Base-by-base conservation (phyloP, 2,329 filamentous ascomycete species). In the Sporothrix phasma region DNA sequence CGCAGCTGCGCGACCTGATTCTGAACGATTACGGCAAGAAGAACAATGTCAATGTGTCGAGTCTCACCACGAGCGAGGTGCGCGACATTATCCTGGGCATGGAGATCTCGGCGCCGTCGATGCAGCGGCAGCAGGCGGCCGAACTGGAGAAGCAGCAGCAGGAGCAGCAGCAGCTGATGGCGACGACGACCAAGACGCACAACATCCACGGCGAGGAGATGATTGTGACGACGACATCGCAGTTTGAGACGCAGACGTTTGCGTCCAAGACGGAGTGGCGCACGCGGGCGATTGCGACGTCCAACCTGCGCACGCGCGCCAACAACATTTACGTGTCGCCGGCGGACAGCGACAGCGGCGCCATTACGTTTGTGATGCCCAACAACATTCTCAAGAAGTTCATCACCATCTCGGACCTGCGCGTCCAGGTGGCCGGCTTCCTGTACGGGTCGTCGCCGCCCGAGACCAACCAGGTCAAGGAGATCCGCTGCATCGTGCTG, bases 241-340 rank as follows among this genome's bases (percentile, higher is more conserved):
- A 97, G 73, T 99, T 96, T 71, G 94, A 99, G 77, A 92, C 97
- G 76, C 90, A 96, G 74, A 93, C 92, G 0, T 99, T 99, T 74
- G 92, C 93, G 11, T 97, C 93, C 19, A 97, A 97, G 84, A 99
- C 94, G 0, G 94, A 99, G 73, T 99, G 94, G 94, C 89, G 94
- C 62, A 99, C 94, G 11, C 82, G 95, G 69, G 94, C 94, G 37
- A 97, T 99, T 72, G 95, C 94, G 8, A 96, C 94, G 2, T 95
- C 92, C 26, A 99, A 99, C 75, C 79, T 99, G 68, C 88, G 93
- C 53, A 97, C 92, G 56, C 84, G 94, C 69, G 86, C 94, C 59
- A 99, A 97, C 82, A 97, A 99, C 77, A 96, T 99, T 72, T 99
- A 97, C 76, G 95, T 99, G 70, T 96, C 94, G 7, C 94, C 92